Evolutionary conservation across 2,329 filamentous ascomycete species (phyloP).

Genomic region (Beauveria brongniartii): DNA sequence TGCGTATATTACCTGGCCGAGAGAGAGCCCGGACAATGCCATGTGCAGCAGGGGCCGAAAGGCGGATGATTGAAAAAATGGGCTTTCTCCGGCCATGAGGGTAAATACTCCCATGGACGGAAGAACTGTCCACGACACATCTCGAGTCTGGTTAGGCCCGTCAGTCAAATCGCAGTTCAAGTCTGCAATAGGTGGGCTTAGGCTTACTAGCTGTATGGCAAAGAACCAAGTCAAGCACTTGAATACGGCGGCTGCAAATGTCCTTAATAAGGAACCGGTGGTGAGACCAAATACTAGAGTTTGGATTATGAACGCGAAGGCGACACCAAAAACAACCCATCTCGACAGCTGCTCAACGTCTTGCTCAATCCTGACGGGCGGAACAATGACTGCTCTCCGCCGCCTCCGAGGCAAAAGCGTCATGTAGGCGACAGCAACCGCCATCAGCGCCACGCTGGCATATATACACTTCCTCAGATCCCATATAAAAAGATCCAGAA

Average conservation of each 20-base stretch:
- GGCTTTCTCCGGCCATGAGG: slow-evolving; percentile 7
- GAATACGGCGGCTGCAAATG: not conserved
- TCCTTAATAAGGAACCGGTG: not conserved
- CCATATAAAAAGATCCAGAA: slow-evolving; percentile 21
- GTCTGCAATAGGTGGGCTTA: too few species aligned
- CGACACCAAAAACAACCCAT: slow-evolving; percentile 17
- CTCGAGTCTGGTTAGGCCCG: slow-evolving; percentile 17
- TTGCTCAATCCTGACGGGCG: slow-evolving; percentile 20
- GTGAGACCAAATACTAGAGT: slow-evolving; percentile 18
- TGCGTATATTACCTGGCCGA: slow-evolving; percentile 24
- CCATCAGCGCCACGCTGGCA: slow-evolving; percentile 21
- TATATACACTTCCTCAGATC: slow-evolving; percentile 16
- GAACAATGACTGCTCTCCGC: not conserved
- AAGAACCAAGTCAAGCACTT: slow-evolving; percentile 31
- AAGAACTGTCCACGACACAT: slow-evolving; percentile 11
- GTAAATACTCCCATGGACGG: slow-evolving; percentile 6
- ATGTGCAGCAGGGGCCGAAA: slow-evolving; percentile 20
- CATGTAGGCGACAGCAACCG: slow-evolving; percentile 23
- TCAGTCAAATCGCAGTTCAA: not conserved
- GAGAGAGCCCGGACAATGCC: slow-evolving; percentile 20
- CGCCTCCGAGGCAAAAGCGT: slow-evolving; percentile 13
- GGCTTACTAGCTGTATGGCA: slow-evolving; percentile 23
- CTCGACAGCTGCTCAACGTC: slow-evolving; percentile 18
- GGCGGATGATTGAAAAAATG: not conserved
- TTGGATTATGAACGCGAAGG: slow-evolving; percentile 12